Conservation (phyloP, 106 monocot species). For the Amphibolis antarctica region DNA sequence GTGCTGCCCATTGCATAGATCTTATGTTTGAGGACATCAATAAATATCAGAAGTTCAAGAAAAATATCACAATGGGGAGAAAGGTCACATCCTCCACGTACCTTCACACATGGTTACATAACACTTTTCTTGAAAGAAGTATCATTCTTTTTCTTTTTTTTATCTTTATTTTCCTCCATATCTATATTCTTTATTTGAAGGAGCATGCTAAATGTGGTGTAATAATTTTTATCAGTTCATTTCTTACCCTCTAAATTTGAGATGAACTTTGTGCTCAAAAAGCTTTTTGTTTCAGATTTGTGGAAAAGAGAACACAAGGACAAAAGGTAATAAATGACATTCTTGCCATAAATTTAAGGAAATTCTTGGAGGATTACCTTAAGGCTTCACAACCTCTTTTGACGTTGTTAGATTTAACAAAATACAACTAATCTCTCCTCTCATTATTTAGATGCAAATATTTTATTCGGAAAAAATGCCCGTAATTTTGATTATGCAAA, state of each 20-base stretch:
- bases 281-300: background rate
- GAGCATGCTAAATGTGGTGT: background rate
- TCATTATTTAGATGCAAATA: too few species aligned
- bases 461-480: too few species aligned
- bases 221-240: background rate
- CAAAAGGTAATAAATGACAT: background rate
- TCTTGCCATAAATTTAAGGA: background rate
- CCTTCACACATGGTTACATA: background rate
- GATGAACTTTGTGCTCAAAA: background rate
- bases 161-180: too few species aligned
- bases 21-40: background rate
- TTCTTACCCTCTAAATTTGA: background rate
- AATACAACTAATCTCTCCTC: too few species aligned
- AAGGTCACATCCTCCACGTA: background rate
- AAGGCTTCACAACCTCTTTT: background rate
- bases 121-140: background rate
- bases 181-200: background rate
- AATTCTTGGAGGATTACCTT: background rate
- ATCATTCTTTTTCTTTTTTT: too few species aligned
- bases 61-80: background rate
- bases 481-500: too few species aligned
- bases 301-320: background rate
- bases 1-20: background rate
- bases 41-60: background rate
- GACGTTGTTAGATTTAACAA: background rate